These are phyloP conservation scores for Vigna unguiculata DNA, from an alignment of 306 rosid species.

Conservation along the genomic window DNA sequence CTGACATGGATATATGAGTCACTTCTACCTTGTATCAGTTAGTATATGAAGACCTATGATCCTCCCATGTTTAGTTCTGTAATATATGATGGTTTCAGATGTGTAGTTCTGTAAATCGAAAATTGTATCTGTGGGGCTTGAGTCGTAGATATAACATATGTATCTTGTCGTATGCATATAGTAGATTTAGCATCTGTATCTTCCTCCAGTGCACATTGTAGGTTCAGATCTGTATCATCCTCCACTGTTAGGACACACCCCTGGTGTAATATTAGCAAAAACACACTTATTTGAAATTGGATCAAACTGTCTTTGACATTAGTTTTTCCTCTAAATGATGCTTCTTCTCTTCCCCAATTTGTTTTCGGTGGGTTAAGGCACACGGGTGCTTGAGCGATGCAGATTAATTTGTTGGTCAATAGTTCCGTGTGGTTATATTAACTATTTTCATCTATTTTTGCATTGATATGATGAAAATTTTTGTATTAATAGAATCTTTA, in stretches of 20 bases:
- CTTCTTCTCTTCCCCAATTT: not conserved
- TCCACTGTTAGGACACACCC: slow-evolving; percentile 40
- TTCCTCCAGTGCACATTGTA: slow-evolving; percentile 35
- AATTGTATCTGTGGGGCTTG: slow-evolving; percentile 36
- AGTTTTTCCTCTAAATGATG: not conserved
- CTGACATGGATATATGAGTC: slow-evolving; percentile 86
- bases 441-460: too few relatives aligned
- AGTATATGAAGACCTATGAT: slow-evolving; percentile 38
- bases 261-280: slow-evolving; percentile 36
- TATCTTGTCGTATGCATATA: slow-evolving; percentile 15
- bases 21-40: slow-evolving; percentile 28
- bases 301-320: not conserved
- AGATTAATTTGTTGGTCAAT: not conserved
- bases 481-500: not conserved
- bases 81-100: slow-evolving; percentile 41
- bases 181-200: slow-evolving; percentile 38
- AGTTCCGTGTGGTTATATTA: not conserved
- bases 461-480: too few relatives aligned
- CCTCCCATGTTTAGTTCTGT: slow-evolving; percentile 50
- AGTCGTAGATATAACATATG: slow-evolving; percentile 36
- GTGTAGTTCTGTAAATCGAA: slow-evolving; percentile 51
- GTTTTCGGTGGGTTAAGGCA: not conserved
- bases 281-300: slow-evolving; percentile 8
- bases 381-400: not conserved
- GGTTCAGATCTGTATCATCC: slow-evolving; percentile 34